Evolutionary conservation across 1,139 yeast genomes (phyloP), one percentile per base, ranked within the genome.

Genomic region (Scheffersomyces parashehatae): DNA sequence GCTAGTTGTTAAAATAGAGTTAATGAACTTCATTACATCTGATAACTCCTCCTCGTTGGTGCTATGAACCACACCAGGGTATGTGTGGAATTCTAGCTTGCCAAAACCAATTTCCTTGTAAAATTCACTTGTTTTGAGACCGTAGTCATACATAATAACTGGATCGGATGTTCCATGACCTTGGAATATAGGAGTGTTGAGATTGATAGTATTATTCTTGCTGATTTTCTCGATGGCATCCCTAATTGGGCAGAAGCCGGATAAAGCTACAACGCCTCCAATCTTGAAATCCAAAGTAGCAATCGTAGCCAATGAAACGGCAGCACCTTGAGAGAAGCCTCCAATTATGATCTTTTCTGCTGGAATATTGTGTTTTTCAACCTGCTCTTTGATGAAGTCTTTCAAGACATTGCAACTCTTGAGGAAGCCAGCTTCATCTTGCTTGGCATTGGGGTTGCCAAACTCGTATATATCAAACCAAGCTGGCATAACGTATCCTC

Each of bases 271-370:
- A 36, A 85, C 75, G 2, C 97, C 99, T 11, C 88, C 99, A 20
- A 91, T 68, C 55, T 84, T 85, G 43, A 68, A 60, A 24, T 85
- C 82, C 35, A 77, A 63, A 33, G 63, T 50, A 1, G 74, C 50
- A n/a, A 60, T 52, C 8, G 73, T 60, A 2, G 90, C 91, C 46
- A 88, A 68, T 1, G 95, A 68, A 10, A 91, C 53, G 1, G 96
- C 93, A 39, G 90, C 96, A 46, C 99, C 99, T 66, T 93, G 99
- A 6, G 95, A 85, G 60, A 93, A 93, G 1, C 99, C 99, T 30
- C 98, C 98, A 49, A 93, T 70, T 12, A 93, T 73, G 40, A 93
- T 85, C 42, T 85, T 79, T 32, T 85, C 83, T 0, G 90, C 68
- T 1, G 84, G 79, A 32, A 91, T 78, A 3, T 95, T 87, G 43